phyloP scores from a whole-genome alignment of 2,329 filamentous ascomycete species.

The Trichoderma atrobrunneum region DNA sequence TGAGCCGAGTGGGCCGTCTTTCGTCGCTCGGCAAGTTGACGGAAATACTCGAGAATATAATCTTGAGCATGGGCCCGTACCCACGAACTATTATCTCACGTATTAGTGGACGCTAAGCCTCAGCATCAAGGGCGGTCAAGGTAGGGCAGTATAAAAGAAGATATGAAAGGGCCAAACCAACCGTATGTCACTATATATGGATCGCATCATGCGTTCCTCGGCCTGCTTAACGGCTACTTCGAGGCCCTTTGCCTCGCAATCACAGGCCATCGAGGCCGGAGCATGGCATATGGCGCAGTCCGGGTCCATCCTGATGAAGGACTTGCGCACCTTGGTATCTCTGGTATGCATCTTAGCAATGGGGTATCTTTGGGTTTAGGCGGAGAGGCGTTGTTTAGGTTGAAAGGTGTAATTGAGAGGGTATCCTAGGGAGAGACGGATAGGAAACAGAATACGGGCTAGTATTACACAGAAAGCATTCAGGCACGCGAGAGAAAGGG shows the following conservation, averaged over 20 bases:
- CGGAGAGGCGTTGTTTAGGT: constrained; percentile 7
- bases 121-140: constrained; percentile 3
- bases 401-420: constrained; percentile 16
- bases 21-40: constrained; percentile 58
- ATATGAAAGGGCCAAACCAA: constrained; percentile 35
- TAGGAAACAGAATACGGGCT: constrained; percentile 16
- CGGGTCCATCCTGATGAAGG: constrained; percentile 62
- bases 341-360: constrained; percentile 53
- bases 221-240: constrained; percentile 62
- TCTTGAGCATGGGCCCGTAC: constrained; percentile 64
- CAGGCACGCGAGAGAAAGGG: constrained; percentile 15
- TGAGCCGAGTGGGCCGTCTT: constrained; percentile 55
- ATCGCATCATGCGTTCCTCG: constrained; percentile 61
- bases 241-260: constrained; percentile 64
- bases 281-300: constrained; percentile 66
- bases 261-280: constrained; percentile 57
- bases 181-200: constrained; percentile 62
- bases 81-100: constrained; percentile 50
- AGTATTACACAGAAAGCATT: constrained; percentile 24
- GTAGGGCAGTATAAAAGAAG: neutral
- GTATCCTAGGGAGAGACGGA: neutral
- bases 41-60: constrained; percentile 65
- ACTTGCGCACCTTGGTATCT: constrained; percentile 46
- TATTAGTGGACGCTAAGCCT: constrained; percentile 20
- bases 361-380: constrained; percentile 9